Base-by-base conservation (phyloP, 768 basidiomycete genomes). In the Suillus placidus region DNA sequence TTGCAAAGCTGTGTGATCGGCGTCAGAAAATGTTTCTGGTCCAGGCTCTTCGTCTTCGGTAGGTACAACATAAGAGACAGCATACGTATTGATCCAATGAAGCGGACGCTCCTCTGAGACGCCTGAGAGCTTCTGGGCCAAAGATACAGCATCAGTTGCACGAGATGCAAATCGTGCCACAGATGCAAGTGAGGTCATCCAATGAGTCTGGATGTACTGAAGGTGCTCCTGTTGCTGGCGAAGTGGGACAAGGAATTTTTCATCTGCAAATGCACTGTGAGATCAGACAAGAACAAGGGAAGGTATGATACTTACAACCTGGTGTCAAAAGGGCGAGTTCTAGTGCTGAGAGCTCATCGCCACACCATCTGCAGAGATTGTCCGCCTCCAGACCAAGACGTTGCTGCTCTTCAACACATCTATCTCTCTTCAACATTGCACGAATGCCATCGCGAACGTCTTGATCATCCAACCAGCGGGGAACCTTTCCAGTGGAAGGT, bases 391-490 rank as follows among this genome's bases (percentile, higher is more conserved):
- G 43, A 8, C 43, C 43, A n/a, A 45, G 43, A 45, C 9, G 4
- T n/a, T 45, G 43, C 43, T 45, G 43, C 43, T 45, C 43, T 45
- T 45, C 43, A 45, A 45, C 20, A 45, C 20, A 45, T 45, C 43
- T 45, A 45, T 68, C 68, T 9, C 64, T 32, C 26, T 66, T 57
- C 34, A 61, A 64, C 49, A 70, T 57, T 13, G 64, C 64, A 20
- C 64, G 42, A 18, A 69, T 69, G 6, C 57, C 60, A 13, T 61
- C 16, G 3, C 55, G 55, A 42, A 65, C 32, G 1, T 56, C 45
- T 9, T 45, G n/a, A 18, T 69, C 68, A 9, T 45, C 61, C 14
- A 69, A 34, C 68, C 68, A 69, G 12, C 8, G 52, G 6, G 73
- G 77, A 1, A 67, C 40, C 6, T 60, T 47, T 3, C n/a, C 64